A percentile compares a stretch with the other conserved stretches of the same genome.
These are phyloP conservation scores for Colletotrichum sp. DNA, from an alignment of 2,329 filamentous ascomycete genomes.

Conservation along the genomic window DNA sequence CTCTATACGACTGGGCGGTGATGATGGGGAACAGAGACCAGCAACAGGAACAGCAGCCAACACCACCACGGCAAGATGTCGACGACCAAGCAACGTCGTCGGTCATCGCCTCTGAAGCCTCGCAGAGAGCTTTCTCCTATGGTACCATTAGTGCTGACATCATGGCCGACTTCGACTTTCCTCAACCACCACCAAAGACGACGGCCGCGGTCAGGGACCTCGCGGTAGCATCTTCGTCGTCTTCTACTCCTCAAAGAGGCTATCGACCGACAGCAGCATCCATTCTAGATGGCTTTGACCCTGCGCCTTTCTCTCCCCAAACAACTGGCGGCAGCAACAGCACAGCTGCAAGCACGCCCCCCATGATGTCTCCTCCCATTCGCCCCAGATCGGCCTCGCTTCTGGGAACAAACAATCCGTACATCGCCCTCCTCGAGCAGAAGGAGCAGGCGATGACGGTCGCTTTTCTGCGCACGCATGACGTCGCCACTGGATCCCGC, in stretches of 20 bases:
- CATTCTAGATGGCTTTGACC: slow-evolving; percentile 18
- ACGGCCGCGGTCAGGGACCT: neutral
- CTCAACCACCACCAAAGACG: neutral
- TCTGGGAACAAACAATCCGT: slow-evolving; percentile 29
- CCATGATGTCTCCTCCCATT: slow-evolving; percentile 23
- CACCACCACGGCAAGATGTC: neutral
- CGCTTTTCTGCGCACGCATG: slow-evolving; percentile 32
- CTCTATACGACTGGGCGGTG: slow-evolving; percentile 31
- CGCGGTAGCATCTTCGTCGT: neutral
- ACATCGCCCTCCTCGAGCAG: slow-evolving; percentile 32
- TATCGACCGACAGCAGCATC: slow-evolving; percentile 16
- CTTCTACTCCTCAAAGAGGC: neutral
- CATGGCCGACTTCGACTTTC: slow-evolving; percentile 15
- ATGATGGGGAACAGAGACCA: slow-evolving; percentile 17
- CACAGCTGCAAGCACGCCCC: slow-evolving; percentile 8
- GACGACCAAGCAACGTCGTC: neutral
- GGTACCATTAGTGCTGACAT: slow-evolving; percentile 15
- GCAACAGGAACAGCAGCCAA: neutral
- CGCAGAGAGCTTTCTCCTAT: slow-evolving; percentile 4
- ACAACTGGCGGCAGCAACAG: neutral
- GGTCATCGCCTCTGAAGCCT: neutral
- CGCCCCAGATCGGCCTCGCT: neutral
- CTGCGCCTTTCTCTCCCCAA: slow-evolving; percentile 3
- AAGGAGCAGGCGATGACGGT: slow-evolving; percentile 33
- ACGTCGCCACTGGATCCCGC: slow-evolving; percentile 17